Evolutionary conservation across 129 eudicot genomes (phyloP), one percentile per base, ranked within the genome.

Genomic region (Escallonia herrerae): DNA sequence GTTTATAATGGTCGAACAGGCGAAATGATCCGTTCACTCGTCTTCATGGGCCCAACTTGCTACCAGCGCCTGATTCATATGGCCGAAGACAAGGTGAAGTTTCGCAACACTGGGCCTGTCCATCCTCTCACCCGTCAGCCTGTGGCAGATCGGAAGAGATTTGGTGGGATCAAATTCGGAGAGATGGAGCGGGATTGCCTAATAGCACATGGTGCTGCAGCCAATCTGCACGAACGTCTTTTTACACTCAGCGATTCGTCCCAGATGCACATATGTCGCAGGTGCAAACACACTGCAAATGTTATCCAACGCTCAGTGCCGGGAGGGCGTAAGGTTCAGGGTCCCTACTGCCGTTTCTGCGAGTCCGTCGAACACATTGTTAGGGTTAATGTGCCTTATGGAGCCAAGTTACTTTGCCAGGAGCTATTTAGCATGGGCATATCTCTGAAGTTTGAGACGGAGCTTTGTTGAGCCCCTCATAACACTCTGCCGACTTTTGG

Each of bases 351-450:
- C 65, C 63, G 91, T n/a, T 75, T 83, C 70, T 88, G 98, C 40
- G 85, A 88, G 72, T 91, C 98, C 0, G 81, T 67, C 6, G 98
- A 88, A 69, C 79, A 85, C 6, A 74, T 91, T n/a, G 95, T 91
- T 43, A 81, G 67, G 83, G 91, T 80, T 62, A 86, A 77, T 58
- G 95, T 88, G 71, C 98, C 96, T 5, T 87, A 91, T 62, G 96
- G 96, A 54, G 96, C 97, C 3, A 91, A 88, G 78, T 67, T 91
- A 48, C 83, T 91, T 9, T 74, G 77, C 64, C 97, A 88, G 81
- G 98, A 91, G 82, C 96, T 91, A 37, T 85, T 88, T 62, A 85
- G 97, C 76, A 87, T 91, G 97, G 96, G 96, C 67, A 87, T 91
- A 12, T 73, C 82, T 42, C 78, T 91, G 42, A 81, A 79, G 80